Evolutionary conservation across 2,329 filamentous ascomycete species (phyloP), one percentile per base, ranked within the genome.

Genomic region (Exophiala sp.): DNA sequence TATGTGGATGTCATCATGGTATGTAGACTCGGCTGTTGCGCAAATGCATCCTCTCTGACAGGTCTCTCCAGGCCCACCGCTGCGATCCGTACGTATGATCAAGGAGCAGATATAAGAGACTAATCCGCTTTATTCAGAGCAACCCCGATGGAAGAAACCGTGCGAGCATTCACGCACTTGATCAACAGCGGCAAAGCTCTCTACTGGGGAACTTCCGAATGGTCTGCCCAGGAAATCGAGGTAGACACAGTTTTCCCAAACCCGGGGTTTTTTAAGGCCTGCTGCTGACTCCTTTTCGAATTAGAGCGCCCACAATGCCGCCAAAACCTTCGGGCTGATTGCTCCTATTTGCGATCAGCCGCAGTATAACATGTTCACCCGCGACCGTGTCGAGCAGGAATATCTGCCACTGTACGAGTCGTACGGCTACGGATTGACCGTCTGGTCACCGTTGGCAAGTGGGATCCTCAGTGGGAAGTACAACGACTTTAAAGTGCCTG

Each of bases 1-100:
- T 89, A 89, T 65, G 84, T 89, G 29, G 86, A 88, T 65, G 73
- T 88, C 47, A 75, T 88, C 62, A 87, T 85, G 66, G 84, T 85
- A 11, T 85, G 88, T 71, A 78, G 85, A 11, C 83, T 85, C 1
- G 86, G 88, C 65, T 77, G 39, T 18, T 18, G 16, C 16, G 16
- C 16, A 18, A 18, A 18, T 18, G 16, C 16, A 18, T 18, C 16
- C 16, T 18, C 16, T 2, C 16, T 18, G 16, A 18, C 16, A 18
- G 16, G 16, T 18, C 16, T 18, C 16, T 18, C 16, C 16, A 18
- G 16, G 16, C 16, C 16, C 16, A 18, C 16, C 16, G 16, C 16
- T 18, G 16, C 16, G 16, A 18, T 18, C 16, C 16, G 16, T 18
- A 18, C 16, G 16, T 18, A 18, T 18, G 16, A 18, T 18, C 16